Conservation (phyloP, 768 basidiomycete genomes). For the Baorangia bicolor region DNA sequence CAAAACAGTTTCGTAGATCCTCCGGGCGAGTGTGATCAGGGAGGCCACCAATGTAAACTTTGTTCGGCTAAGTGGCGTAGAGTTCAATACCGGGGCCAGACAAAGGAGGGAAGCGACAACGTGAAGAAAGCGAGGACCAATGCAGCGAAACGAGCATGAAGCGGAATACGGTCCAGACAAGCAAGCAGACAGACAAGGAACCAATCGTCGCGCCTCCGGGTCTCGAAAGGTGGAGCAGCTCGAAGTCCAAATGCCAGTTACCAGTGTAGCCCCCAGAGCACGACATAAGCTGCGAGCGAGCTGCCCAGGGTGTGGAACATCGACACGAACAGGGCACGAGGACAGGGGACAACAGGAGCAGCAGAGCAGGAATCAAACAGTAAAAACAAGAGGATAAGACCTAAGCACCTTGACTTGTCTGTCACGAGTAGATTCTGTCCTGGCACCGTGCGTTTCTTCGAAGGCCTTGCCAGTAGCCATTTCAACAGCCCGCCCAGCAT, state of each 20-base stretch:
- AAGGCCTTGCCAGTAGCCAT: conserved; percentile 12
- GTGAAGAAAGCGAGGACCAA: conserved; percentile 45
- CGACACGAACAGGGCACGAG: conserved; percentile 18
- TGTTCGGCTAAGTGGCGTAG: conserved; percentile 83
- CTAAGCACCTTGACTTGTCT: conserved; percentile 89
- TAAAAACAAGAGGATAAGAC: conserved; percentile 48
- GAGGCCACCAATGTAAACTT: conserved; percentile 89
- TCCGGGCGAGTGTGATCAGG: conserved; percentile 85
- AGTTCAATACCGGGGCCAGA: conserved; percentile 61
- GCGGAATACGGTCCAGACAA: conserved; percentile 36
- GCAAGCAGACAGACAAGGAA: conserved; percentile 34
- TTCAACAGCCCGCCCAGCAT: conserved; percentile 19
- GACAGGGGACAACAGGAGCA: conserved; percentile 17
- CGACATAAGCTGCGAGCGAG: conserved; percentile 16
- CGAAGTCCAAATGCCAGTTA: conserved; percentile 23
- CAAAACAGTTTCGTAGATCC: conserved; percentile 83
- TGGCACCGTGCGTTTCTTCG: conserved; percentile 48
- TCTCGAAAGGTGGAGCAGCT: conserved; percentile 29
- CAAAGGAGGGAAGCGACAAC: conserved; percentile 47
- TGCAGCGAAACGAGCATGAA: conserved; percentile 30
- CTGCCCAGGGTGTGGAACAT: conserved; percentile 17
- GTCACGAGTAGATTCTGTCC: conserved; percentile 55
- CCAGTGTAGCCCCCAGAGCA: conserved; percentile 20
- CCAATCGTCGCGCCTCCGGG: conserved; percentile 29
- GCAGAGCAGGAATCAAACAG: conserved; percentile 25